Percentiles rank a stretch among this genome's conserved stretches.
Conservation (phyloP, 2,329 filamentous ascomycete genomes). For the Epichloe sp. region DNA sequence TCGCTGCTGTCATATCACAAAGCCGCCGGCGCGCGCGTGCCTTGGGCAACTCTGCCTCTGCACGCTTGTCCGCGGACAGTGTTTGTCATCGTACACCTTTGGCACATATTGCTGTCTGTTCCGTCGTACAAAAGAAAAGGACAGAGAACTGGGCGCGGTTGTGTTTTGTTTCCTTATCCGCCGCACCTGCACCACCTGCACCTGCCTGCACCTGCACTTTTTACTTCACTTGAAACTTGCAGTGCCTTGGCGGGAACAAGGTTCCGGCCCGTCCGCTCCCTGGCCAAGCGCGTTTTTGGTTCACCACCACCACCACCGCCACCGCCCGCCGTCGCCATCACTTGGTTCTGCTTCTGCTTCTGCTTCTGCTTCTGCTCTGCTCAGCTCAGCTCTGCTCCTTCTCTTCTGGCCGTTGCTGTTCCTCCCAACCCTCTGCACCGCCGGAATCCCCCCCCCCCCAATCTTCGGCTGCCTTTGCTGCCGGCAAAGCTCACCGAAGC, state of each 20-base stretch:
- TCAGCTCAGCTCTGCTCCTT: neutral
- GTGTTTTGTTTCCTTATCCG: neutral
- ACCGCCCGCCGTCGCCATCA: neutral
- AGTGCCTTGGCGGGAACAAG: too few species aligned
- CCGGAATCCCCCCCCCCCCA: neutral
- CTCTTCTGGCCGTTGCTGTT: neutral
- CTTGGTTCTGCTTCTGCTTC: neutral
- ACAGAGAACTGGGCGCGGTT: too few species aligned
- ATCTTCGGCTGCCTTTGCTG: conserved; percentile 5
- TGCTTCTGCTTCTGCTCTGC: too few species aligned
- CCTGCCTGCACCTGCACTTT: neutral
- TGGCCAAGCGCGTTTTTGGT: neutral
- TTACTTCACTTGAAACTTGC: too few species aligned
- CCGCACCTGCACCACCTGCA: neutral
- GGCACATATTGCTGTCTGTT: too few species aligned
- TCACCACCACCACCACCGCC: neutral
- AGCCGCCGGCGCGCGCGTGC: too few species aligned
- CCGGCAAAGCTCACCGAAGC: conserved; percentile 4
- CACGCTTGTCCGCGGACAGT: too few species aligned
- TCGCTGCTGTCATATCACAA: too few species aligned
- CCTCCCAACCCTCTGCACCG: neutral
- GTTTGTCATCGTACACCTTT: too few species aligned
- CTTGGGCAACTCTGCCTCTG: too few species aligned
- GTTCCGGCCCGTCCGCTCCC: neutral
- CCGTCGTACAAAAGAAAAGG: too few species aligned